Evolutionary conservation across 1,284 basidiomycete genomes (phyloP).

Genomic region (Puccinia sorghi): DNA sequence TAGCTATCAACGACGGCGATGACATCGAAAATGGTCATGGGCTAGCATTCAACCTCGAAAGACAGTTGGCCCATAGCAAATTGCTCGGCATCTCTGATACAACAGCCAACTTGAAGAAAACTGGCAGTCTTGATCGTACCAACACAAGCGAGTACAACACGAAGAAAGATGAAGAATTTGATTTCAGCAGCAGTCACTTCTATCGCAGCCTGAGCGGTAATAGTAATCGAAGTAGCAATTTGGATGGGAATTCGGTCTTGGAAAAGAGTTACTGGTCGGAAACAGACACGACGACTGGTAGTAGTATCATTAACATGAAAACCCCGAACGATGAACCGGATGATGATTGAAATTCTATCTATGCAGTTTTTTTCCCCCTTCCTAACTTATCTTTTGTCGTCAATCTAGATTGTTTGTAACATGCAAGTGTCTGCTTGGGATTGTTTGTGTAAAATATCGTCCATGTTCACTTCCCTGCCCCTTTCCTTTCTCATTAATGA

Average conservation of each 20-base stretch:
- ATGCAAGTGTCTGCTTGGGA: too few species aligned
- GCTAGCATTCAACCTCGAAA: neutral
- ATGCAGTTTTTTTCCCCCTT: too few species aligned
- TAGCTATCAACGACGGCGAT: neutral
- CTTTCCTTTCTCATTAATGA: too few species aligned
- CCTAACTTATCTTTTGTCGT: too few species aligned
- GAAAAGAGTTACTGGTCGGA: slow-evolving; percentile 14
- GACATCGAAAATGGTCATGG: neutral
- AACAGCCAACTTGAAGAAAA: neutral
- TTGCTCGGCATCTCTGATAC: neutral
- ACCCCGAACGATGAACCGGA: too few species aligned
- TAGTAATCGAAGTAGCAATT: neutral
- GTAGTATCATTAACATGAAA: too few species aligned
- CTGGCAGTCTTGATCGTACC: neutral
- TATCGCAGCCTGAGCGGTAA: too few species aligned
- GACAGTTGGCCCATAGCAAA: slow-evolving; percentile 5
- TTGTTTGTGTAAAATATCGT: too few species aligned
- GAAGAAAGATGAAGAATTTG: neutral
- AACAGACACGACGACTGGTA: neutral
- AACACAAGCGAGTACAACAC: neutral
- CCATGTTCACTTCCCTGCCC: too few species aligned
- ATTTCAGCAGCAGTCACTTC: too few species aligned
- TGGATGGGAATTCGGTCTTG: neutral
- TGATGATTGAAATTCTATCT: too few species aligned
- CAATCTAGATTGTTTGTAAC: too few species aligned